Evolutionary conservation across 371 early-diverging fungal genomes (phyloP), one percentile per base, ranked within the genome.

Genomic region (Blakeslea trispora): DNA sequence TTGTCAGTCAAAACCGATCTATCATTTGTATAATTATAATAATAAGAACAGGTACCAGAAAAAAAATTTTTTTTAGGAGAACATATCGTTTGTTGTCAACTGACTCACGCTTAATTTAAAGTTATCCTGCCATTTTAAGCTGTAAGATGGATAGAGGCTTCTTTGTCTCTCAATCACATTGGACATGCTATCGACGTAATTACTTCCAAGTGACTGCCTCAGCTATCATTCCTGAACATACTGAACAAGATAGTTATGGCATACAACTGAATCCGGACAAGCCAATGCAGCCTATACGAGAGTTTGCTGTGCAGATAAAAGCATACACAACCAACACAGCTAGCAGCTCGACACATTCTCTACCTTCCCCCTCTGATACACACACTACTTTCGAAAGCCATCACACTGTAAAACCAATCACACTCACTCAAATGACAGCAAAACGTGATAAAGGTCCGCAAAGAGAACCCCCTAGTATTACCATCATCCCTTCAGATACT

Each of bases 181-280:
- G 94, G 94, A 91, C 92, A 0, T 93, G 94, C 61, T 93, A 93
- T 66, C 85, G 94, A 28, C 81, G 94, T 59, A 93, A 93, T 59
- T 93, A 93, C 66, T 91, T 93, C 52, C 91, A 93, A 67, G 81
- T 93, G 31, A 86, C 89, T 56, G 74, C 81, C 28, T 75, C 86
- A 5, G 87, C 89, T 55, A 61, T 66, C 28, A 70, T 86, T 34
- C 47, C 68, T 6, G 80, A 73, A 28, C 56, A 72, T 18, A 69
- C 67, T 31, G 73, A 75, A 32, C 57, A 44, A 18, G 45, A 39
- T 23, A 34, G 14, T 4, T 55, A 58, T 53, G 53, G 53, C 41
- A 22, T 64, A 18, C 64, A 54, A 32, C 17, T 61, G 17, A 39
- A 34, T 24, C 51, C 59, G 11, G 50, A 49, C n/a, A 45, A 32